A percentile compares a stretch with the other conserved stretches of the same genome.
These are phyloP conservation scores for Leccinellum rugosiceps DNA, from an alignment of 768 basidiomycete genomes.

Conservation along the genomic window DNA sequence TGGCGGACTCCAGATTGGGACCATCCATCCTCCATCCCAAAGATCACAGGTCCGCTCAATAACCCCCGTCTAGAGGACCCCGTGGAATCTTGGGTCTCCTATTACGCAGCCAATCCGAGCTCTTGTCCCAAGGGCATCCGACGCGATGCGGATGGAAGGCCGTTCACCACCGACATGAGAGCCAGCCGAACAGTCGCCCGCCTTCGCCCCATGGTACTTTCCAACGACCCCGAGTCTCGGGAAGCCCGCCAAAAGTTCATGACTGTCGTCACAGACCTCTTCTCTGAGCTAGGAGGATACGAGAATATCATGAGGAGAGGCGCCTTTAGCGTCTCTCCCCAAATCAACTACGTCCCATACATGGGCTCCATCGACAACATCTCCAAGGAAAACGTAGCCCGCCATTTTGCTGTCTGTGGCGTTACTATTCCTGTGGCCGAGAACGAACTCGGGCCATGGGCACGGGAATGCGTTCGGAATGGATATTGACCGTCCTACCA, in stretches of 20 bases:
- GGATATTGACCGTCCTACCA: slow-evolving; percentile 14
- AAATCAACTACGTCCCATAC: slow-evolving; percentile 31
- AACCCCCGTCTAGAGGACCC: slow-evolving; percentile 48
- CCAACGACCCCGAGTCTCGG: slow-evolving; percentile 31
- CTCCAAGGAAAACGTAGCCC: slow-evolving; percentile 34
- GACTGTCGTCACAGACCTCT: slow-evolving; percentile 38
- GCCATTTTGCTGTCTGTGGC: slow-evolving; percentile 43
- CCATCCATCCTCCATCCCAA: slow-evolving; percentile 19
- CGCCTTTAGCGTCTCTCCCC: slow-evolving; percentile 34
- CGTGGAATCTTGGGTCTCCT: slow-evolving; percentile 44
- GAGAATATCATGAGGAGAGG: slow-evolving; percentile 35
- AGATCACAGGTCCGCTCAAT: slow-evolving; percentile 26
- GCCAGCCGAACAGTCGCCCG: slow-evolving; percentile 48
- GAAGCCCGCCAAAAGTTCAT: slow-evolving; percentile 40
- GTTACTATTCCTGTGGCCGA: slow-evolving; percentile 35
- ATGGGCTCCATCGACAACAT: slow-evolving; percentile 28
- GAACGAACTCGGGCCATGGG: slow-evolving; percentile 39
- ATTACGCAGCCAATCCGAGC: slow-evolving; percentile 40
- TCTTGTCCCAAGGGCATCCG: slow-evolving; percentile 50
- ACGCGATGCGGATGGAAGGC: slow-evolving; percentile 35
- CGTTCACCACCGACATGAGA: slow-evolving; percentile 41
- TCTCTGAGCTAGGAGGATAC: slow-evolving; percentile 41
- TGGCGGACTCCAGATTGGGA: slow-evolving; percentile 44
- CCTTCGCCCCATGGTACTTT: slow-evolving; percentile 39
- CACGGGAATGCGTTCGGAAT: slow-evolving; percentile 33